Base-by-base conservation (phyloP, 73 alveolate genomes). In the Paramecium caudatum region DNA sequence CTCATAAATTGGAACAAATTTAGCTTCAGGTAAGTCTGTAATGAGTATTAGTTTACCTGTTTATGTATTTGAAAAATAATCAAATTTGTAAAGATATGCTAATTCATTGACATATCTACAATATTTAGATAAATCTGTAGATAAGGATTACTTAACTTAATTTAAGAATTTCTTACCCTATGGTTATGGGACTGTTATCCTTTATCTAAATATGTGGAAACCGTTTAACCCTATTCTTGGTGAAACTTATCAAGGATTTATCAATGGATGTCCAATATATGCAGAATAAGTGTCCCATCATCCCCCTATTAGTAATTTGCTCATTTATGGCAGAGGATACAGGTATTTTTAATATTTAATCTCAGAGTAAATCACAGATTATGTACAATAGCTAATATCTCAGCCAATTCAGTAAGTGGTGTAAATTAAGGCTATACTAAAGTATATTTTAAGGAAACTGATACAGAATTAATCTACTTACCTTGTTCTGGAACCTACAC, bases 151-250 rank as follows among this genome's bases (percentile, higher is more conserved):
- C 7, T 47, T 95, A 19, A 83, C 82, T 62, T 39, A 96, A 80
- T 61, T 95, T 27, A 91, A 94, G 61, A 69, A 69, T 19, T 61
- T 94, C 16, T 91, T 86, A 2, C 86, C 94, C 4, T 94, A 46
- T 83, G 92, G 91, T 1, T 82, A 91, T 5, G 69, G 95, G 12
- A 16, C 63, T 69, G 9, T 91, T 46, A 39, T 82, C 41, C 21
- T 90, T 93, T 25, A 90, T 93, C 9, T 68, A 63, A 61, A 93
- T 91, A 41, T 74, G 94, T 46, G 84, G 45, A 95, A 95, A 84
- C 97, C 98, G 7, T 95, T 95, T 91, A 95, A 94, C 83, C 98
- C 98, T 15, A 94, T 95, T 70, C 49, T 95, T 5, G 98, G 98
- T 3, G 98, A 95, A 90, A 95, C 98, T 25, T 95, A 47, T 84